Evolutionary conservation across 305 asterid genomes (phyloP), one percentile per base, ranked within the genome.

Genomic region (Plantago coronopus): DNA sequence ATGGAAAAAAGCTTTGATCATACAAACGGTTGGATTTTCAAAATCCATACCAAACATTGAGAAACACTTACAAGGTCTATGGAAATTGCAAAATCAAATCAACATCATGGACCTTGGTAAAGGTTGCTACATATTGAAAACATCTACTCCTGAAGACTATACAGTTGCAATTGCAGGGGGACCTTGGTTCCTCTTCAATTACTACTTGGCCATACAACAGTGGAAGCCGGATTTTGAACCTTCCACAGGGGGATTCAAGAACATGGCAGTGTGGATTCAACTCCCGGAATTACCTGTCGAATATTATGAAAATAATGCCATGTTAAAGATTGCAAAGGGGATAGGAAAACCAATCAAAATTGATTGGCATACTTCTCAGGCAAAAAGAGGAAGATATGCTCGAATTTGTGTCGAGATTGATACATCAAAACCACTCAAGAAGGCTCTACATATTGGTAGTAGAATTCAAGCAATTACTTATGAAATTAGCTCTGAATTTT

Each of bases 241-340:
- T 2, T 0, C 0, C 5, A 48, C 4, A 0, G 12, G 17, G 0
- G 3, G 0, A 3, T 6, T 48, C 7, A 0, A 0, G 0, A 13
- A 20, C 5, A 17, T 48, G 25, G 53, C 53, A 1, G 5, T 48
- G 0, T 48, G 25, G 53, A 17, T 48, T 4, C 53, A 48, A 8
- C 3, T 48, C 0, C 53, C 53, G 1, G 20, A 48, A 7, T 3
- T 18, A 2, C 53, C 53, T 0, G 20, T 48, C 0, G 53, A 48
- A 17, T 48, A 48, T 18, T 22, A 48, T 1, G 20, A 48, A 17
- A 17, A 6, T 3, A 3, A 0, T 21, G 23, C 12, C 7, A 9
- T 27, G 5, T 5, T 27, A 0, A 48, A 48, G 17, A 48, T 48
- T 17, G 53, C 20, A 16, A 46, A 46, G 2, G 3, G 1, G 9